phyloP scores from a whole-genome alignment of 2,329 filamentous ascomycete genomes.

The Alternaria brassicae region DNA sequence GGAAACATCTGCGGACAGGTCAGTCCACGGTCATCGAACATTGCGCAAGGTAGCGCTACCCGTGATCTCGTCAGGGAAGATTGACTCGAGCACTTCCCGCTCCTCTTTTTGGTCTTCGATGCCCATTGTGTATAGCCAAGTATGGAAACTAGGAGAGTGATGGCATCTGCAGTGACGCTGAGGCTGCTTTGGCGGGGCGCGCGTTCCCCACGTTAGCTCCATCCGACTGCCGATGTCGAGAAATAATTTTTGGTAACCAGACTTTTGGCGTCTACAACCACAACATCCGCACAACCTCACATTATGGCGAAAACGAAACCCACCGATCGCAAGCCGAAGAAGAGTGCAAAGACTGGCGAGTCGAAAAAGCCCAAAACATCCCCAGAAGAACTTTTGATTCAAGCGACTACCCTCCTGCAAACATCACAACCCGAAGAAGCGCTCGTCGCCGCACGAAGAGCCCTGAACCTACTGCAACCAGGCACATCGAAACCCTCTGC shows the following conservation, averaged over 20 bases:
- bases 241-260: constrained; percentile 31
- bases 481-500: constrained; percentile 42
- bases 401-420: constrained; percentile 64
- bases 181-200: constrained; percentile 31
- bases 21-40: constrained; percentile 11
- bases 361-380: constrained; percentile 59
- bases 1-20: constrained; percentile 72
- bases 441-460: constrained; percentile 61
- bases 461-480: constrained; percentile 58
- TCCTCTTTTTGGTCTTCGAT: constrained; percentile 92
- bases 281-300: background rate
- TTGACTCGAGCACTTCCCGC: constrained; percentile 96
- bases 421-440: constrained; percentile 66
- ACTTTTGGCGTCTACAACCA: constrained; percentile 2
- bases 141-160: constrained; percentile 4
- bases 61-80: constrained; percentile 97
- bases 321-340: constrained; percentile 52
- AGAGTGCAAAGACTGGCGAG: constrained; percentile 43
- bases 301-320: constrained; percentile 62
- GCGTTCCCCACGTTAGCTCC: constrained; percentile 36
- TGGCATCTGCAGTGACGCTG: constrained; percentile 18
- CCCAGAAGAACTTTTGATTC: constrained; percentile 62
- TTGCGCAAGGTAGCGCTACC: constrained; percentile 58
- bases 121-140: constrained; percentile 52
- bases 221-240: constrained; percentile 28